These are phyloP conservation scores for Salicornia ramosissima DNA, from an alignment of 148 eudicot genomes.

Conservation along the genomic window DNA sequence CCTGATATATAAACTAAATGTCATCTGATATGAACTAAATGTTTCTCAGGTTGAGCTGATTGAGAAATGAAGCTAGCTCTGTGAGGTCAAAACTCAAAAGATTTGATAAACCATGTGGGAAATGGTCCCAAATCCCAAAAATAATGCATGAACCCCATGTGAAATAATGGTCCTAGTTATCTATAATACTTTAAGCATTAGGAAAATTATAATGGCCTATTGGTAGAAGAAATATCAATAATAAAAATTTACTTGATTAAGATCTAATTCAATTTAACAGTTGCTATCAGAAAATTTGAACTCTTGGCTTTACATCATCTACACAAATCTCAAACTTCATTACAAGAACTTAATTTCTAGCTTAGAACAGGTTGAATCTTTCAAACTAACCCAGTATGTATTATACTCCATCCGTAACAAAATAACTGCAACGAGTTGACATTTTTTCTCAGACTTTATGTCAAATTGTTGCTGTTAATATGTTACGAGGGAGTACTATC, in stretches of 20 bases:
- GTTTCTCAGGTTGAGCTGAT: background rate
- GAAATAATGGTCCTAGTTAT: conserved; percentile 15
- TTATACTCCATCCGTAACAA: too few relatives aligned
- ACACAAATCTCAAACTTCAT: background rate
- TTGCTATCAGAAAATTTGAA: background rate
- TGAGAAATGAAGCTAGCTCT: background rate
- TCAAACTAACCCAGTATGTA: too few relatives aligned
- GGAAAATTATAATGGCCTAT: conserved; percentile 5
- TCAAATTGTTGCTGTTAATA: too few relatives aligned
- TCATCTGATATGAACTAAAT: too few relatives aligned
- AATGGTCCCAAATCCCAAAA: background rate
- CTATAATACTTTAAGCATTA: background rate
- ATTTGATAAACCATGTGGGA: conserved; percentile 18
- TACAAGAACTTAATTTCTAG: background rate
- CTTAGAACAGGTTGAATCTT: too few relatives aligned
- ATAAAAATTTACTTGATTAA: background rate
- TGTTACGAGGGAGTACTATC: too few relatives aligned
- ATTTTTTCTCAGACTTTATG: too few relatives aligned
- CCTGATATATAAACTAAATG: too few relatives aligned
- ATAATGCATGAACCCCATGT: conserved; percentile 21
- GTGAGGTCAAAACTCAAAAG: background rate
- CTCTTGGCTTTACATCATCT: conserved; percentile 2
- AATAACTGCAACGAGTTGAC: too few relatives aligned
- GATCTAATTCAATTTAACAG: background rate
- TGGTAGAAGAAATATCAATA: background rate